Conservation (phyloP, 2,329 filamentous ascomycete species). For the Aureobasidium subglaciale region DNA sequence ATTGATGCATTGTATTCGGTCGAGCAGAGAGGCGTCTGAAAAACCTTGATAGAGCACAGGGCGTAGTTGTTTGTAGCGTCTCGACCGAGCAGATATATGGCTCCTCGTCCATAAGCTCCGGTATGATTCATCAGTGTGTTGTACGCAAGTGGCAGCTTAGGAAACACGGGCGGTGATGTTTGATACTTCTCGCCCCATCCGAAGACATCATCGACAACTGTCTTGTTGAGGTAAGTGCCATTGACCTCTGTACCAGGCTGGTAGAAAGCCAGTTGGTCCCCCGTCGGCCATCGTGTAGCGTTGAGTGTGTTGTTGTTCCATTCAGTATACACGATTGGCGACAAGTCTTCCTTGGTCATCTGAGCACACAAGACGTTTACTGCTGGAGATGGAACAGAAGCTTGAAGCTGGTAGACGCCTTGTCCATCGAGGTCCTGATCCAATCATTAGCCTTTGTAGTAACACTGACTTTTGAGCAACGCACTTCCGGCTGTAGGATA, state of each 20-base stretch:
- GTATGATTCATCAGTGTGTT: conserved; percentile 60
- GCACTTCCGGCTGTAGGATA: conserved; percentile 59
- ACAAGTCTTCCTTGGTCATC: conserved; percentile 52
- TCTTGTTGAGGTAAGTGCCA: conserved; percentile 20
- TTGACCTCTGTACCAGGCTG: background rate
- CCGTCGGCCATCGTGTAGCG: conserved; percentile 21
- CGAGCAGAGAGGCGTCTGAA: conserved; percentile 58
- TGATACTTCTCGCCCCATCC: conserved; percentile 51
- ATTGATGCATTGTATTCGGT: conserved; percentile 45
- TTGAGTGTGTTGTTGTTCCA: conserved; percentile 43
- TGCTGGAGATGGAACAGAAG: conserved; percentile 62
- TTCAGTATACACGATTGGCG: conserved; percentile 55
- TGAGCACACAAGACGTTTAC: conserved; percentile 69
- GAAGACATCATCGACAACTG: conserved; percentile 60
- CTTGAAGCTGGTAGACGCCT: conserved; percentile 60
- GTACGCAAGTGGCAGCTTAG: conserved; percentile 49
- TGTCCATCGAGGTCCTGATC: conserved; percentile 49
- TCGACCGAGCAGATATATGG: conserved; percentile 62
- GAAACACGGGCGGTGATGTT: conserved; percentile 31
- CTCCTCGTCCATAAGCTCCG: conserved; percentile 36
- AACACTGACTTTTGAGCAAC: conserved; percentile 20
- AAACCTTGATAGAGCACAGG: conserved; percentile 60
- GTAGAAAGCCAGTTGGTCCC: background rate
- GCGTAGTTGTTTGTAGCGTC: conserved; percentile 43
- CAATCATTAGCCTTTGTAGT: background rate